Evolutionary conservation across 1,139 yeast species (phyloP).

Genomic region (Pichia sp.): DNA sequence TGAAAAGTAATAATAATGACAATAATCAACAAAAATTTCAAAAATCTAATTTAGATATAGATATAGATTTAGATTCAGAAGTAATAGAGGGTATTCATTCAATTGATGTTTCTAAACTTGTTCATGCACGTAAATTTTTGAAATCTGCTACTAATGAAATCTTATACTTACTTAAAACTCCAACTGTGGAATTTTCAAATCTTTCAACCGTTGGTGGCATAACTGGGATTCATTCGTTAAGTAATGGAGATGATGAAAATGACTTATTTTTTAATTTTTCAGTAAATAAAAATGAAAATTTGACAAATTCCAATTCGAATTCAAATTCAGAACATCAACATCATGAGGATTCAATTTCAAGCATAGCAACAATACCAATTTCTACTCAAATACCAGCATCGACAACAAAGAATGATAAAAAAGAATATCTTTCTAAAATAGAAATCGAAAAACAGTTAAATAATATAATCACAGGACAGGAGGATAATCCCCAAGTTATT

Average conservation of each 20-base stretch:
- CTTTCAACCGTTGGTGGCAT: slow-evolving; percentile 13
- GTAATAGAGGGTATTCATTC: slow-evolving; percentile 18
- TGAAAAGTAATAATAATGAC: not conserved
- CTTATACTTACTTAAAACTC: slow-evolving; percentile 28
- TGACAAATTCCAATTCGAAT: no score
- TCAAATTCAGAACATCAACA: no score
- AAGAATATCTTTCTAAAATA: not conserved
- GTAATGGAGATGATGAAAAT: slow-evolving; percentile 2
- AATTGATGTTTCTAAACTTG: slow-evolving; percentile 23
- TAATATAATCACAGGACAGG: slow-evolving; percentile 6
- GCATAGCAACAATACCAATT: not conserved
- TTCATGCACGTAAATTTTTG: slow-evolving; percentile 29
- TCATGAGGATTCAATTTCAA: no score
- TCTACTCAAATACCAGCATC: not conserved
- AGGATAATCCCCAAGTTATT: not conserved
- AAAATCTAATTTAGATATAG: no score
- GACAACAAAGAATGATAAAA: no score
- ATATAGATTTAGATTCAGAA: not conserved
- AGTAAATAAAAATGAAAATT: not conserved
- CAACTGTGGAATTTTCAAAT: slow-evolving; percentile 26
- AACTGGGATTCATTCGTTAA: no score
- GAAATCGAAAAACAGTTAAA: slow-evolving; percentile 9
- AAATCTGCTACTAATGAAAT: slow-evolving; percentile 31
- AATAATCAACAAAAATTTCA: not conserved
- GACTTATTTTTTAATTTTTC: slow-evolving; percentile 8